Evolutionary conservation across 1,284 basidiomycete genomes (phyloP).

Genomic region (Coniferiporia weirii): DNA sequence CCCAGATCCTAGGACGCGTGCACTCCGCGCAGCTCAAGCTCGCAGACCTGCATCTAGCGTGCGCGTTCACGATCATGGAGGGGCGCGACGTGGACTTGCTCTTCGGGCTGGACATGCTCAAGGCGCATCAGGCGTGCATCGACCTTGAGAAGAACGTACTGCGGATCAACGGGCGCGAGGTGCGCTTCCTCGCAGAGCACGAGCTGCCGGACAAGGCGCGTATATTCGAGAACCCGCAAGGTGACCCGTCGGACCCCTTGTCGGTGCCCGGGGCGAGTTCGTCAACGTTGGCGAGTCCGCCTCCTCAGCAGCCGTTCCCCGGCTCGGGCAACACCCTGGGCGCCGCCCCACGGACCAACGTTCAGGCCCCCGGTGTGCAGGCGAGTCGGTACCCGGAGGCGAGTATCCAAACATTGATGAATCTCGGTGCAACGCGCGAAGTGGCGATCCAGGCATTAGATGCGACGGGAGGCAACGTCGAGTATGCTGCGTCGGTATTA

Average conservation of each 20-base stretch:
- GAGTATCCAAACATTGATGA: slow-evolving; percentile 55
- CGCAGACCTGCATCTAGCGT: slow-evolving; percentile 78
- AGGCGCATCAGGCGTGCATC: slow-evolving; percentile 93
- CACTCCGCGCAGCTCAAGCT: slow-evolving; percentile 93
- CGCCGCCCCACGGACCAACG: slow-evolving; percentile 29
- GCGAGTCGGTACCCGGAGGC: slow-evolving; percentile 42
- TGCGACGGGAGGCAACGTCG: slow-evolving; percentile 81
- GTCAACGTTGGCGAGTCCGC: background rate
- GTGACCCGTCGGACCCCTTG: slow-evolving; percentile 14
- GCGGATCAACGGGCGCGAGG: slow-evolving; percentile 82
- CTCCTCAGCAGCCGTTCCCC: slow-evolving; percentile 40
- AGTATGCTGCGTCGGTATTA: slow-evolving; percentile 83
- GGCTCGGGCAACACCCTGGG: slow-evolving; percentile 56
- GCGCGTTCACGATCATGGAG: slow-evolving; percentile 96
- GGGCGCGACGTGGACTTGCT: slow-evolving; percentile 90
- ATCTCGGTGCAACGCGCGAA: slow-evolving; percentile 70
- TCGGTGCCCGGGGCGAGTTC: slow-evolving; percentile 19
- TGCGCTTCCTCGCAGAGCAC: slow-evolving; percentile 89
- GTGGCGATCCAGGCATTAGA: slow-evolving; percentile 74
- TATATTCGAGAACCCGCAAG: slow-evolving; percentile 31
- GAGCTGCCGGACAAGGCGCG: slow-evolving; percentile 84
- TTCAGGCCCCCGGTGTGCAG: slow-evolving; percentile 18
- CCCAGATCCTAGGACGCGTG: slow-evolving; percentile 89
- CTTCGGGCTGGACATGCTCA: slow-evolving; percentile 97
- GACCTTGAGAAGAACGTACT: slow-evolving; percentile 87